Conservation (phyloP, 2,329 filamentous ascomycete genomes). For the Sarocladiaceae sp. region DNA sequence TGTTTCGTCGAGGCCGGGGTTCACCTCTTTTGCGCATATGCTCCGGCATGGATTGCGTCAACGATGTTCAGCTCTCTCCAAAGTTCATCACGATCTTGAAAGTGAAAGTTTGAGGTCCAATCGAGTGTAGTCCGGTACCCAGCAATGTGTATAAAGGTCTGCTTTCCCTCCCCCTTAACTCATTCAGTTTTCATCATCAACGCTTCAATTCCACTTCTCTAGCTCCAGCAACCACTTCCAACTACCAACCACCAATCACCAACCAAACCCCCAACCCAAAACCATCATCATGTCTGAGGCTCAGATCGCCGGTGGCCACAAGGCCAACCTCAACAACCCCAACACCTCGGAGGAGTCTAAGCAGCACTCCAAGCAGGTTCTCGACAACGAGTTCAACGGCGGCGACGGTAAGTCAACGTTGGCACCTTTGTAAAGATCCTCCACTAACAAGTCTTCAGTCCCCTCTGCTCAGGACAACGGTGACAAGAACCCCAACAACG, state of each 20-base stretch:
- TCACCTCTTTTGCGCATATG: not conserved
- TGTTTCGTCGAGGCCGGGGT: not conserved
- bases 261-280: slow-evolving; percentile 12
- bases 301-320: slow-evolving; percentile 51
- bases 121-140: not conserved
- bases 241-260: slow-evolving; percentile 1
- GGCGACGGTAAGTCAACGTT: slow-evolving; percentile 31
- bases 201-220: not conserved
- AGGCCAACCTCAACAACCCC: slow-evolving; percentile 52
- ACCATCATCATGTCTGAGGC: slow-evolving; percentile 42
- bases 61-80: not conserved
- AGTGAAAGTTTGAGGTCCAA: no score
- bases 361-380: slow-evolving; percentile 41
- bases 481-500: slow-evolving; percentile 48
- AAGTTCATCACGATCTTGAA: not conserved
- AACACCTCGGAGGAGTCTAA: slow-evolving; percentile 44
- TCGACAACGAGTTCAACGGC: slow-evolving; percentile 43
- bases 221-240: slow-evolving; percentile 3
- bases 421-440: no score
- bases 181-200: slow-evolving; percentile 8
- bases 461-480: slow-evolving; percentile 25
- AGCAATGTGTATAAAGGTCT: slow-evolving; percentile 8
- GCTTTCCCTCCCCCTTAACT: not conserved
- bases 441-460: no score
- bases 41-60: not conserved